phyloP scores from a whole-genome alignment of 2,329 filamentous ascomycete species.

The Ilyonectria sp. region DNA sequence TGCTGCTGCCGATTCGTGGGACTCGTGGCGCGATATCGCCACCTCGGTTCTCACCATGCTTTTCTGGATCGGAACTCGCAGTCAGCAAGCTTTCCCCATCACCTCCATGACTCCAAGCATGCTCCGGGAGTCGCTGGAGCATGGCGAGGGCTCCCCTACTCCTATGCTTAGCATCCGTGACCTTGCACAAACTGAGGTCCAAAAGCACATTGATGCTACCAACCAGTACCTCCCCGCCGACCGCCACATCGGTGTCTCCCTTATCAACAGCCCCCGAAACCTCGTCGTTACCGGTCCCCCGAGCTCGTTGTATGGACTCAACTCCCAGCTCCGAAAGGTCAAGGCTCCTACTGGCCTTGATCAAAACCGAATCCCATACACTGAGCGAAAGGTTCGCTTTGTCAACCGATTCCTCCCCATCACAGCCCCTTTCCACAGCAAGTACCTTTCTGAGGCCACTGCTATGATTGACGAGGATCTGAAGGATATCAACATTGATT shows the following conservation, averaged over 20 bases:
- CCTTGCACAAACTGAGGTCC: constrained; percentile 87
- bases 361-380: constrained; percentile 94
- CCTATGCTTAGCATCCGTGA: constrained; percentile 99
- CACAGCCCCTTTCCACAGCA: constrained; percentile 98
- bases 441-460: constrained; percentile 88
- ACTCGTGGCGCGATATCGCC: constrained; percentile 86
- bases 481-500: constrained; percentile 83
- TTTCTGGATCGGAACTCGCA: constrained; percentile 98
- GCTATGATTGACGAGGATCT: constrained; percentile 89
- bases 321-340: constrained; percentile 94
- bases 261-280: constrained; percentile 97
- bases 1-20: constrained; percentile 92
- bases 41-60: constrained; percentile 89
- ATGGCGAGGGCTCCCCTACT: constrained; percentile 94
- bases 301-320: constrained; percentile 95
- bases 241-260: constrained; percentile 93
- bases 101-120: constrained; percentile 94
- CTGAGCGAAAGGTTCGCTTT: constrained; percentile 95
- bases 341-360: constrained; percentile 98
- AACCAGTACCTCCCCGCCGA: constrained; percentile 96
- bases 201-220: constrained; percentile 96
- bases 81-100: constrained; percentile 96
- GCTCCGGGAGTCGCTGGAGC: constrained; percentile 92
- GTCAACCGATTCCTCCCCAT: constrained; percentile 98
- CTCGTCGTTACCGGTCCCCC: constrained; percentile 97